These are phyloP conservation scores for Cenchrus fungigraminus DNA, from an alignment of 176 grass and related monocot genomes.

Conservation along the genomic window DNA sequence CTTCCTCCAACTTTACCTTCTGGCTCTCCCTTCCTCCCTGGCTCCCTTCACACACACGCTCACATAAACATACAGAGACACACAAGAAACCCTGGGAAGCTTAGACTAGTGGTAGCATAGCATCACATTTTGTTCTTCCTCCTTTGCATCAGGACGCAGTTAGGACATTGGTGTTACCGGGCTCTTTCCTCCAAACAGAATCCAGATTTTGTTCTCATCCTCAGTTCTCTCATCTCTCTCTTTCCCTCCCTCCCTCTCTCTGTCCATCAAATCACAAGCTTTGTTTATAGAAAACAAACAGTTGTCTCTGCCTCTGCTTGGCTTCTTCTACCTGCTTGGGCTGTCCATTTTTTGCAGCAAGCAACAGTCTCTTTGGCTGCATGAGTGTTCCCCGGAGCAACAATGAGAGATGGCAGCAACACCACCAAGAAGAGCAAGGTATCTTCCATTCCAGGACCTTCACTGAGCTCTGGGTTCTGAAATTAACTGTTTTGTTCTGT, in stretches of 20 bases:
- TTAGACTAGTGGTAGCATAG: constrained; percentile 36
- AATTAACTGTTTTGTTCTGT: constrained; percentile 3
- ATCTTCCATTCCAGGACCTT: constrained; percentile 7
- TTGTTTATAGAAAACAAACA: constrained; percentile 53
- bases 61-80: background rate
- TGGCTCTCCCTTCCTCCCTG: background rate
- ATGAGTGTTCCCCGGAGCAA: constrained; percentile 64
- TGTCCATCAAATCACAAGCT: constrained; percentile 62
- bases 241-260: background rate
- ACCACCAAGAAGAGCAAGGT: constrained; percentile 92
- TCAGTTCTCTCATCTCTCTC: constrained; percentile 19
- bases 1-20: constrained; percentile 28
- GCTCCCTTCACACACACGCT: background rate
- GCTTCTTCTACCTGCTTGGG: constrained; percentile 38
- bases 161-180: constrained; percentile 37
- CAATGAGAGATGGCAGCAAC: constrained; percentile 77
- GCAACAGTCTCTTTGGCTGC: constrained; percentile 45
- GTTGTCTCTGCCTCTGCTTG: constrained; percentile 44
- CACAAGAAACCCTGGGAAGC: background rate
- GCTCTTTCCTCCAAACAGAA: constrained; percentile 49
- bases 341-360: constrained; percentile 49
- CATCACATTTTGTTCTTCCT: constrained; percentile 32
- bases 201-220: constrained; percentile 64
- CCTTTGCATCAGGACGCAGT: constrained; percentile 45
- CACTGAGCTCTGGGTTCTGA: constrained; percentile 7